These are phyloP conservation scores for Naganishia cerealis DNA, from an alignment of 1,284 basidiomycete species.

Conservation along the genomic window DNA sequence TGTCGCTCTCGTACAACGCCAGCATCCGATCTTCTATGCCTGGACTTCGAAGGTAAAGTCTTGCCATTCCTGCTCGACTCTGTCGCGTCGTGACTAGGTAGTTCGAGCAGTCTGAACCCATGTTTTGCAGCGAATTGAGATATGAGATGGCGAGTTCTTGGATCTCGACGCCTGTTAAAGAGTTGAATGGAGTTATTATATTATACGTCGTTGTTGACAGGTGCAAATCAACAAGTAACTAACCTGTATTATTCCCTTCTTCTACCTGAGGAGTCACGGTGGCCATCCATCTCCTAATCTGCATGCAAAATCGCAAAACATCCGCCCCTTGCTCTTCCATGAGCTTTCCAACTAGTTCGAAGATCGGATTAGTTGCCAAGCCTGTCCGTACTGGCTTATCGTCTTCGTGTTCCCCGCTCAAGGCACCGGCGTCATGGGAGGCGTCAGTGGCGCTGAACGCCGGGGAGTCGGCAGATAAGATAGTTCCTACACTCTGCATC, in stretches of 20 bases:
- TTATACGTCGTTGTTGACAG: neutral
- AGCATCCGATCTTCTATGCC: conserved; percentile 30
- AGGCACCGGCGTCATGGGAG: conserved; percentile 10
- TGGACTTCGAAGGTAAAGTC: conserved; percentile 23
- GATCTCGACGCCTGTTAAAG: conserved; percentile 28
- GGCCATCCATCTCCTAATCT: conserved; percentile 27
- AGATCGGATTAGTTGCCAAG: conserved; percentile 23
- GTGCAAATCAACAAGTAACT: neutral
- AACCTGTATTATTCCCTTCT: conserved; percentile 33
- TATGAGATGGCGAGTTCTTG: conserved; percentile 28
- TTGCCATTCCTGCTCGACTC: conserved; percentile 22
- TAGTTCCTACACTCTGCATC: neutral
- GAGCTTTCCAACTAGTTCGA: conserved; percentile 11
- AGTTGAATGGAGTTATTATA: too few relatives aligned
- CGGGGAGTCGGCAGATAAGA: neutral
- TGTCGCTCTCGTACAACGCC: conserved; percentile 28
- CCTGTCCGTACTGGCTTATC: conserved; percentile 30
- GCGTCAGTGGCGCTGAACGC: conserved; percentile 4
- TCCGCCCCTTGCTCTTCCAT: conserved; percentile 28
- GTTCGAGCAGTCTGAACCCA: conserved; percentile 28
- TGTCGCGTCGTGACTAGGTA: conserved; percentile 22
- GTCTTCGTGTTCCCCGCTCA: conserved; percentile 20
- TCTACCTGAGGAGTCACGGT: conserved; percentile 29
- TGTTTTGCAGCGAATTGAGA: conserved; percentile 30
- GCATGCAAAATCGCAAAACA: conserved; percentile 25